Evolutionary conservation across 768 basidiomycete species (phyloP), one percentile per base, ranked within the genome.

Genomic region (Trametes elegans): DNA sequence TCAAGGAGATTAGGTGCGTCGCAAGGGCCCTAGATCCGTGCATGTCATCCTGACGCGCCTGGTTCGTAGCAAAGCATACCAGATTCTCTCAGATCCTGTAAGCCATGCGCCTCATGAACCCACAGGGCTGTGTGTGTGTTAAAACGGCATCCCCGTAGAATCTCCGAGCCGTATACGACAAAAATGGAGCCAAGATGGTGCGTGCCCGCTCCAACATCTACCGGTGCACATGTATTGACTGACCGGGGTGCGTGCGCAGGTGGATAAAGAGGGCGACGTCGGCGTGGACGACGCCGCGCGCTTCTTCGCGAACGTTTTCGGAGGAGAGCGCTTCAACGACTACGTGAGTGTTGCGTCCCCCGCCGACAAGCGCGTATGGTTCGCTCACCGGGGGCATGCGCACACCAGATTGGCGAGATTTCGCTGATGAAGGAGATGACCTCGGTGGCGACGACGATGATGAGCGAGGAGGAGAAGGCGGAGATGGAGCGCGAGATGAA

Each of bases 221-320:
- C 1, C 14, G 24, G 2, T 10, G 13, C 19, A 2, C 10, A 26
- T 3, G 42, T 11, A 13, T 48, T 18, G 10, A 23, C 35, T 53
- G 42, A 57, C 46, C 54, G 1, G 57, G 39, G 6, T 13, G 24
- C 24, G 39, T 39, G 26, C 53, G 26, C 55, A 85, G 86, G 77
- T 80, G 54, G 90, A 90, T 70, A 88, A 85, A 65, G 89, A 91
- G 63, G 86, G 88, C n/a, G 81, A 77, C 14, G 67, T 81, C 40
- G 84, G 79, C 35, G 88, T 95, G 81, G 89, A 93, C 41, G 95
- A 99, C 65, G 93, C 97, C 3, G 87, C 90, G 32, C 88, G 90
- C 54, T 90, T 99, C 78, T 99, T 99, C 66, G 88, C 91, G 18
- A 88, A 90, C 65, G 90, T 98, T 14, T 99, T 99, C 68, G 94